Conservation (phyloP, 805 yeast species). For the Wickerhamiella musiphila region DNA sequence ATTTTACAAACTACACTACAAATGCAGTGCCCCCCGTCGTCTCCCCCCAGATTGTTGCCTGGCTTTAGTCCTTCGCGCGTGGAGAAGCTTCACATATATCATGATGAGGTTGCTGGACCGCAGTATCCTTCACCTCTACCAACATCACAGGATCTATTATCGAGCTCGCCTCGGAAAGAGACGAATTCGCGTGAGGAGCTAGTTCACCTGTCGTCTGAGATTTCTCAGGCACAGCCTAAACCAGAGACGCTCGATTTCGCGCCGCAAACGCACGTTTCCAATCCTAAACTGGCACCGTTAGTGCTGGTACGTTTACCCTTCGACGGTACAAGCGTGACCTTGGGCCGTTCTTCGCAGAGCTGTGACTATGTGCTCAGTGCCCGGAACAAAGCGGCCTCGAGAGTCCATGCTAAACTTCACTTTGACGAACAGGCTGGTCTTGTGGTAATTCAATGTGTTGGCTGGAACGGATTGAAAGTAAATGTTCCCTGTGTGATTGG, state of each 20-base stretch:
- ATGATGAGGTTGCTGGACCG: no score
- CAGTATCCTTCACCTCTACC: conserved; percentile 6
- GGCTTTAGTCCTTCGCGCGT: conserved; percentile 5
- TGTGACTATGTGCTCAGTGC: conserved; percentile 33
- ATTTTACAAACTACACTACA: no score
- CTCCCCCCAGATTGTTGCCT: conserved; percentile 7
- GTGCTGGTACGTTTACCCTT: conserved; percentile 2
- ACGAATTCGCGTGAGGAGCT: no score
- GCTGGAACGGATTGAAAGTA: conserved; percentile 65
- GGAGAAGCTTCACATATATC: no score
- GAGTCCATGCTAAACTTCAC: conserved; percentile 42
- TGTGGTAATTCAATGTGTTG: conserved; percentile 49
- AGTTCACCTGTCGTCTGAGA: no score
- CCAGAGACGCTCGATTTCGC: no score
- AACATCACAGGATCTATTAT: conserved; percentile 5
- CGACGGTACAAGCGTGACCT: conserved; percentile 18
- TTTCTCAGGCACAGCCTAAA: no score
- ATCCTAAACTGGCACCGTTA: no score
- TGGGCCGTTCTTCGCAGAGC: conserved; percentile 55
- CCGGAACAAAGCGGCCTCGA: conserved; percentile 42
- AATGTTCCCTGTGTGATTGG: conserved; percentile 33
- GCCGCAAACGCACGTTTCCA: no score
- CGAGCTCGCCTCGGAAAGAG: no score
- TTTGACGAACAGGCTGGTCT: conserved; percentile 27
- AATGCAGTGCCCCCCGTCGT: conserved; percentile 9